A percentile compares a stretch with the other conserved stretches of the same genome.
These are phyloP conservation scores for Nakazawaea pomicola DNA, from an alignment of 805 yeast genomes.

Conservation along the genomic window DNA sequence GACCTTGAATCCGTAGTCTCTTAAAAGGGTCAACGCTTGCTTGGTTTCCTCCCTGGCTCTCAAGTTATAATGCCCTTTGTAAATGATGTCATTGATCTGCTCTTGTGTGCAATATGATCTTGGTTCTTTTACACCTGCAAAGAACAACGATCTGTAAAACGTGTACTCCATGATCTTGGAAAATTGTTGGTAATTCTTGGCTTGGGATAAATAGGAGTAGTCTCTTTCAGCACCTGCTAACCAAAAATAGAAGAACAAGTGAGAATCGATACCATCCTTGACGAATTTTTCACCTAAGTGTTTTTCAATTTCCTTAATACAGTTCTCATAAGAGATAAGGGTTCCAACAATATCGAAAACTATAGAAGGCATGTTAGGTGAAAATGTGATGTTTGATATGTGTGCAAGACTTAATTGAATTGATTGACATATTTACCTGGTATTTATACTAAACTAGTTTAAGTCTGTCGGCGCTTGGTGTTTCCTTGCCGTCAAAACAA, in stretches of 20 bases:
- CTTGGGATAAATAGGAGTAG: slow-evolving; percentile 15
- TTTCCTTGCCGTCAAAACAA: too few species aligned
- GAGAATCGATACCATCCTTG: slow-evolving; percentile 18
- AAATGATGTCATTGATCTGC: slow-evolving; percentile 20
- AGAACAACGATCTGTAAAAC: slow-evolving; percentile 22
- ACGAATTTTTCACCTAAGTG: slow-evolving; percentile 21
- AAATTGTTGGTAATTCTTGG: slow-evolving; percentile 21
- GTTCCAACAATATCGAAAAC: slow-evolving; percentile 26
- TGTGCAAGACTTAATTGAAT: too few species aligned
- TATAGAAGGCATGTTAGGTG: slow-evolving; percentile 22
- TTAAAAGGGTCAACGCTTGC: slow-evolving; percentile 22
- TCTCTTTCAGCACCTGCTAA: slow-evolving; percentile 16
- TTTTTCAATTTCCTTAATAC: slow-evolving; percentile 19
- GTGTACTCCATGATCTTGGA: slow-evolving; percentile 22
- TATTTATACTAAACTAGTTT: too few species aligned
- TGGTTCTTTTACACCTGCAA: slow-evolving; percentile 25
- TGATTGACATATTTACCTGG: too few species aligned
- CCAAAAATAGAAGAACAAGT: slow-evolving; percentile 14
- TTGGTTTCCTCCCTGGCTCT: slow-evolving; percentile 24
- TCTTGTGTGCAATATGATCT: slow-evolving; percentile 22
- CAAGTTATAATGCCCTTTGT: slow-evolving; percentile 21
- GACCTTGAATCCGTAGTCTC: slow-evolving; percentile 25
- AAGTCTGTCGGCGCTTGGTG: too few species aligned
- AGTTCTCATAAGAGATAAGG: slow-evolving; percentile 22
- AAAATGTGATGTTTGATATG: too few species aligned